Base-by-base conservation (phyloP, 768 basidiomycete species). In the Piloderma croceum region DNA sequence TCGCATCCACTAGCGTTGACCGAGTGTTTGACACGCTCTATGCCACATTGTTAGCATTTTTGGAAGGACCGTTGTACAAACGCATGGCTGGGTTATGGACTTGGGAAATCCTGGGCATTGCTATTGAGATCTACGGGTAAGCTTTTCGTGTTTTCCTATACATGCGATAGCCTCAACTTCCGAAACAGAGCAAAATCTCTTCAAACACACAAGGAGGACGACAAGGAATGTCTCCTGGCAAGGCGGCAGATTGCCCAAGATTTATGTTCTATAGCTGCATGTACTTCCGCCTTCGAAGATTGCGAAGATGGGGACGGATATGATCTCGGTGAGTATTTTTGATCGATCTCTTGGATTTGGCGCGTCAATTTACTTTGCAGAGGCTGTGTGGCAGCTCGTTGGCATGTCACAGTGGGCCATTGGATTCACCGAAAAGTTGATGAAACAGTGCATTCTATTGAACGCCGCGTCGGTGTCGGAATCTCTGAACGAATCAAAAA, bases 341-440 rank as follows among this genome's bases (percentile, higher is more conserved):
- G 27, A 23, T 10, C 12, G 7, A 27, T 12, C 7, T 9, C 18
- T n/a, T 9, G 19, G 18, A 20, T 35, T 9, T 9, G 13, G 13
- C 17, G 9, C 10, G 11, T 10, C 27, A 9, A 33, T 29, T n/a
- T 29, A 39, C 15, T 15, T 24, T 22, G 24, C 33, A 90, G 86
- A 78, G 39, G 76, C 81, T 24, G 70, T 78, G 20, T 89, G 87
- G 87, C 79, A 83, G 46, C 67, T 89, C 11, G 73, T 79, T 34
- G 74, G 71, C 7, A 51, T 87, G 34, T 75, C 72, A 1, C 63
- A 61, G 6, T 90, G 83, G 84, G 55, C 76, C 32, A 62, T 86
- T 20, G 60, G 61, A 24, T 79, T 86, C 47, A 46, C 79, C 15
- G 82, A 84, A 54, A 72, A 62, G 38, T 55, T 90, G 4, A 56